Conservation (phyloP, 768 basidiomycete species). For the Pseudohyphozyma bogoriensis region DNA sequence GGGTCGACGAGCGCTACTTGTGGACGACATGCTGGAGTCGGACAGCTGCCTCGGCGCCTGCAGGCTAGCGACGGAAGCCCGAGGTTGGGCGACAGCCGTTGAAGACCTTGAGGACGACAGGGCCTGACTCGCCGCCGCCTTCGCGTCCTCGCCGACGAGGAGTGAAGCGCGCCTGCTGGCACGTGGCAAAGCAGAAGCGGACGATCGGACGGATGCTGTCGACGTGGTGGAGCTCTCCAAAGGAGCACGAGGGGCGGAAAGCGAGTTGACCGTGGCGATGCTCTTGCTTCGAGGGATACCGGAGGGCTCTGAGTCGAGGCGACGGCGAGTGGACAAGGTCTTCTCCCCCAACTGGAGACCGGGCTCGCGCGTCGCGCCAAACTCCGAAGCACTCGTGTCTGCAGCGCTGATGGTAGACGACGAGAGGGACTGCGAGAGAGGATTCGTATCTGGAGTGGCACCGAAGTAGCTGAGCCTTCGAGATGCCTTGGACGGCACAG, state of each 20-base stretch:
- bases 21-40: neutral
- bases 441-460: neutral
- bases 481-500: neutral
- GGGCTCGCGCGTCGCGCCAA: slow-evolving; percentile 16
- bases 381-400: slow-evolving; percentile 4
- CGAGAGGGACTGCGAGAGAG: slow-evolving; percentile 4
- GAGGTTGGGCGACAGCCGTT: neutral
- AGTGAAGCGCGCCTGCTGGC: neutral
- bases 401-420: neutral
- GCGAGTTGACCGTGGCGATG: slow-evolving; percentile 1
- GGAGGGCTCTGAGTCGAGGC: slow-evolving; percentile 22
- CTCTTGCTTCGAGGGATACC: slow-evolving; percentile 24
- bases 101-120: neutral
- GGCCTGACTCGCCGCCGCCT: neutral
- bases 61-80: slow-evolving; percentile 2
- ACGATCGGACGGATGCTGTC: neutral
- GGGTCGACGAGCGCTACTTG: neutral
- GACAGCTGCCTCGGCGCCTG: slow-evolving; percentile 1
- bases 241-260: neutral
- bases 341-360: slow-evolving; percentile 16
- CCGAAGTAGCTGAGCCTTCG: slow-evolving; percentile 2
- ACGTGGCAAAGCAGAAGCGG: neutral
- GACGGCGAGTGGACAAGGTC: slow-evolving; percentile 3
- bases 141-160: slow-evolving; percentile 10
- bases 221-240: slow-evolving; percentile 3